phyloP scores from a whole-genome alignment of 2,329 filamentous ascomycete species.

The Dothistroma pini region DNA sequence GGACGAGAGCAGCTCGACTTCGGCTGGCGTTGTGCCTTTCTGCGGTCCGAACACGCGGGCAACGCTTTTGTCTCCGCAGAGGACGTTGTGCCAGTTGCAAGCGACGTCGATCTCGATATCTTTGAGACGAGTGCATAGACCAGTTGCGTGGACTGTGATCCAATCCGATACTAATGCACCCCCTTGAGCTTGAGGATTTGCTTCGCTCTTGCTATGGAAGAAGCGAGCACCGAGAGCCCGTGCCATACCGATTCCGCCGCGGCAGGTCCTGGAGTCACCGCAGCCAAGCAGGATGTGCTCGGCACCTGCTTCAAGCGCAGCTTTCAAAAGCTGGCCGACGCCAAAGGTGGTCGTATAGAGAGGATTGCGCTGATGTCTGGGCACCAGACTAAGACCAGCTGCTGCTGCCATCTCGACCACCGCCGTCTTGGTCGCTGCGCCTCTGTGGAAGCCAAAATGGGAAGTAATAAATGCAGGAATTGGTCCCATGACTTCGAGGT shows the following conservation, averaged over 20 bases:
- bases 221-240: conserved; percentile 51
- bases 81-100: conserved; percentile 52
- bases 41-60: conserved; percentile 52
- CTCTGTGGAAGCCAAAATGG: conserved; percentile 46
- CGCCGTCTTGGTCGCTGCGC: conserved; percentile 38
- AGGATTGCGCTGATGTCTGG: conserved; percentile 44
- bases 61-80: conserved; percentile 49
- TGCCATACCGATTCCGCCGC: conserved; percentile 53
- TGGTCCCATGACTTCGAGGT: conserved; percentile 44
- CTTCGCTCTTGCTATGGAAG: conserved; percentile 37
- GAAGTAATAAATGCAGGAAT: conserved; percentile 42
- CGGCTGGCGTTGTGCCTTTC: conserved; percentile 47
- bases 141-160: conserved; percentile 40
- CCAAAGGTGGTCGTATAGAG: conserved; percentile 51
- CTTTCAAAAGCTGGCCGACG: conserved; percentile 48
- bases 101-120: conserved; percentile 47
- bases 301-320: conserved; percentile 47
- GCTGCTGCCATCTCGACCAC: conserved; percentile 54
- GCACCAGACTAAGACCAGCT: conserved; percentile 51
- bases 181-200: conserved; percentile 41
- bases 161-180: conserved; percentile 41
- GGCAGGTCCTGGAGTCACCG: conserved; percentile 54
- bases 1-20: conserved; percentile 42
- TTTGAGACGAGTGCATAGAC: conserved; percentile 39
- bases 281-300: conserved; percentile 50